These are phyloP conservation scores for Starmerella powellii DNA, from an alignment of 805 yeast genomes.

Conservation along the genomic window DNA sequence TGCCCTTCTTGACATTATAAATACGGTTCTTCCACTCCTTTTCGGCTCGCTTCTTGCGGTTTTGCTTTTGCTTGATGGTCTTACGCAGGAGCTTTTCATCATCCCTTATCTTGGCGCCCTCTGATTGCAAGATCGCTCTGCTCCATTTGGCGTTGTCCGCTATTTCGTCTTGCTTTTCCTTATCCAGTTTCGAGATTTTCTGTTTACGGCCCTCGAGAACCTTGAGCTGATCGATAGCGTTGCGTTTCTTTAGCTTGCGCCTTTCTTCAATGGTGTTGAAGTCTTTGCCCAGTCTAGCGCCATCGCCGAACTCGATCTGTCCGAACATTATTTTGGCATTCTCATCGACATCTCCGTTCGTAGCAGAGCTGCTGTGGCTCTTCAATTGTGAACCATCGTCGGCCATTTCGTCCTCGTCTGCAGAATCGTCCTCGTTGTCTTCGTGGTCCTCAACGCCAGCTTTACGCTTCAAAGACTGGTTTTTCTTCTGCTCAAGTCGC, in stretches of 20 bases:
- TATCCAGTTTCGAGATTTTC: constrained; percentile 49
- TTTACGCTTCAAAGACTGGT: constrained; percentile 13
- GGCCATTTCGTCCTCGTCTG: constrained; percentile 20
- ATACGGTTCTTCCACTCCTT: constrained; percentile 87
- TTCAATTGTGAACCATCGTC: no score
- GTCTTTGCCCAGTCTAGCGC: constrained; percentile 67
- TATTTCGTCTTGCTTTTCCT: constrained; percentile 43
- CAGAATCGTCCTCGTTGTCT: constrained; percentile 33
- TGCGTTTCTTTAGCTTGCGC: constrained; percentile 46
- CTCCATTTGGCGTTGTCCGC: constrained; percentile 77
- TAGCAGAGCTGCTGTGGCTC: constrained; percentile 27
- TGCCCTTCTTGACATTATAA: constrained; percentile 61
- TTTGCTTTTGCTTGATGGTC: constrained; percentile 72
- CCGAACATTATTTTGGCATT: constrained; percentile 42
- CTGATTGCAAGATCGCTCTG: constrained; percentile 69
- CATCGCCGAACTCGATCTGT: constrained; percentile 71
- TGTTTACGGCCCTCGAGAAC: constrained; percentile 63
- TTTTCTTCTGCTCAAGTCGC: constrained; percentile 32
- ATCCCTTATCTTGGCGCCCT: constrained; percentile 77
- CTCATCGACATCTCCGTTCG: constrained; percentile 17
- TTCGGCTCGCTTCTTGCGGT: constrained; percentile 73
- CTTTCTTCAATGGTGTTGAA: constrained; percentile 40
- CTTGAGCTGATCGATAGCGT: constrained; percentile 80
- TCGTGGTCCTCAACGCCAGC: constrained; percentile 26
- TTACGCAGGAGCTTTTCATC: constrained; percentile 79